Percentiles rank a stretch among this genome's conserved stretches.
Conservation (phyloP, 1,284 basidiomycete genomes). For the Exobasidium rhododendri region DNA sequence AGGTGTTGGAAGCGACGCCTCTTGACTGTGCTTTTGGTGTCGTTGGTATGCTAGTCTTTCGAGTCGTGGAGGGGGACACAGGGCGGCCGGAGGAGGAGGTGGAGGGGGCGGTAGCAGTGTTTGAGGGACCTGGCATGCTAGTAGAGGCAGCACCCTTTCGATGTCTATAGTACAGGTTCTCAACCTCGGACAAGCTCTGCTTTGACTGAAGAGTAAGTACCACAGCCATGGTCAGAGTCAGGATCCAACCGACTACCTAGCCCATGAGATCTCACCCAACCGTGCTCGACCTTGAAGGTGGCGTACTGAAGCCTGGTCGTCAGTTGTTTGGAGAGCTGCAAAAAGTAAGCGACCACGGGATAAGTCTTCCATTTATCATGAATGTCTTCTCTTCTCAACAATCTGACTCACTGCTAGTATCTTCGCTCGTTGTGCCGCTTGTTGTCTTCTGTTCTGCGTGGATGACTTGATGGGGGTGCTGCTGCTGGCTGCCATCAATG, state of each 20-base stretch:
- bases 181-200: constrained; percentile 50
- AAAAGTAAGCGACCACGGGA: too few species aligned
- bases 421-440: constrained; percentile 7
- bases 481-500: neutral
- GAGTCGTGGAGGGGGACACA: neutral
- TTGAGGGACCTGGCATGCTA: neutral
- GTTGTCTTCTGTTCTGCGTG: constrained; percentile 4
- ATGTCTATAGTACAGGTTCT: constrained; percentile 48
- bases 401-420: constrained; percentile 10
- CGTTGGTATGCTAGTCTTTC: neutral
- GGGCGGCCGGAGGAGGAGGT: neutral
- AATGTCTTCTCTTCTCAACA: too few species aligned
- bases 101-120: neutral
- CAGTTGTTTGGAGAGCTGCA: constrained; percentile 38
- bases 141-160: constrained; percentile 1
- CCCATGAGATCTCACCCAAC: constrained; percentile 36
- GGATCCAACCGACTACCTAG: too few species aligned
- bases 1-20: neutral
- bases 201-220: constrained; percentile 24
- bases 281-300: constrained; percentile 51
- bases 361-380: too few species aligned
- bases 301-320: constrained; percentile 47
- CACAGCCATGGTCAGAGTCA: neutral
- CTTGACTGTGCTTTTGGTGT: neutral
- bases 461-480: neutral